Evolutionary conservation across 768 basidiomycete species (phyloP), one percentile per base, ranked within the genome.

Genomic region (Gelatoporia subvermispora): DNA sequence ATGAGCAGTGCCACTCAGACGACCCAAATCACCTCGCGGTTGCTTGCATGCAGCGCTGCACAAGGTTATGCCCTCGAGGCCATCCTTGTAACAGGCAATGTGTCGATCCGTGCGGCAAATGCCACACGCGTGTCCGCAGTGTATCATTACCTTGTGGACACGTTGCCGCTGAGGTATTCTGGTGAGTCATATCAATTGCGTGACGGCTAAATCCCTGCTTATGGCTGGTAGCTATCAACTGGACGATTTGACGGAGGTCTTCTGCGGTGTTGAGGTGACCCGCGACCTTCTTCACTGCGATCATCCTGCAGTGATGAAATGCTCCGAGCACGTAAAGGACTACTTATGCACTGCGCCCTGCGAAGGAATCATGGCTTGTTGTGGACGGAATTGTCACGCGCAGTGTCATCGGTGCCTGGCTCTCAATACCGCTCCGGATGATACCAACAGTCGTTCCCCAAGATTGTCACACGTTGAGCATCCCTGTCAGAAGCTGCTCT

Each of bases 141-240:
- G 72, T 85, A 15, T 24, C 50, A 28, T 67, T 87, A 20, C 78
- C 82, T 0, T 87, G 85, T 52, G 80, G 81, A 1, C 84, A 85
- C 60, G 45, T 55, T 22, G 67, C 62, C 16, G 10, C 53, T 11
- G 63, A 65, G 0, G 69, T 82, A 37, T 64, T 70, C 21, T 86
- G 84, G 82, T 83, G 73, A 54, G 35, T 18, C 3, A 3, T 21
- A 9, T 38, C 37, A 18, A n/a, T 37, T 3, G n/a, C 45, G n/a
- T 40, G 7, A 49, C 23, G 13, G 22, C 22, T 48, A 8, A 23
- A 42, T 3, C 13, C 7, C 13, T 13, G 28, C 28, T 31, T 13
- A 31, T 31, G 8, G 7, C 1, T 38, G 42, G 3, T 47, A 86
- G 84, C 50, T 60, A 72, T 57, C 53, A 67, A 28, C 50, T 78